Evolutionary conservation across 2,329 filamentous ascomycete genomes (phyloP).

Genomic region (Diplocarpon mali): DNA sequence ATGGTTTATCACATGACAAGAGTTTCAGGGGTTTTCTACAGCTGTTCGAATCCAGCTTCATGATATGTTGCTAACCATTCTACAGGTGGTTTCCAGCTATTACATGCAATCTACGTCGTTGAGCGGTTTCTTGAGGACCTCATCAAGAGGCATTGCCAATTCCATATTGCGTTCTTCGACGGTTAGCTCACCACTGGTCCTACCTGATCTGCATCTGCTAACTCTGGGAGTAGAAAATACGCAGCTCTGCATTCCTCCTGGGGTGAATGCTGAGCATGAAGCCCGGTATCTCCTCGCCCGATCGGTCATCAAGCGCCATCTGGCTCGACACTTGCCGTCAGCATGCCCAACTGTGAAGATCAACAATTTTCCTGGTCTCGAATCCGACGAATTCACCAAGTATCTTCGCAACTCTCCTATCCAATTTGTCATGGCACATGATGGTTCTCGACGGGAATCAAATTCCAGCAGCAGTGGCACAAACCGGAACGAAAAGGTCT

Average conservation of each 20-base stretch:
- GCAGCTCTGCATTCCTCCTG: conserved; percentile 42
- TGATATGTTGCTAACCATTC: conserved; percentile 9
- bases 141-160: conserved; percentile 53
- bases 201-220: conserved; percentile 1
- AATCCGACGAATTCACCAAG: conserved; percentile 38
- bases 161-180: conserved; percentile 58
- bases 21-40: neutral
- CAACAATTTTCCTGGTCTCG: conserved; percentile 34
- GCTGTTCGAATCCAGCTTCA: neutral
- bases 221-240: conserved; percentile 31
- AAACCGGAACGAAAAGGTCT: conserved; percentile 6
- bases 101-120: conserved; percentile 59
- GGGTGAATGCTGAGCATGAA: conserved; percentile 25
- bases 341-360: conserved; percentile 25
- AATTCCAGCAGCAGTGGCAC: conserved; percentile 1
- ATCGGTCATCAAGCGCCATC: conserved; percentile 52
- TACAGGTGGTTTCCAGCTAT: conserved; percentile 52
- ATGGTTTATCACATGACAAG: too few relatives aligned
- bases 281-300: conserved; percentile 47
- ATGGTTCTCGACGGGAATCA: conserved; percentile 34
- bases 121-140: conserved; percentile 55
- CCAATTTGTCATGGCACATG: conserved; percentile 60
- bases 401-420: conserved; percentile 44
- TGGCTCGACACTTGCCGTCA: conserved; percentile 19
- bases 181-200: conserved; percentile 5